These are phyloP conservation scores for Helianthus tuberosus DNA, from an alignment of 129 eudicot genomes.

Conservation along the genomic window DNA sequence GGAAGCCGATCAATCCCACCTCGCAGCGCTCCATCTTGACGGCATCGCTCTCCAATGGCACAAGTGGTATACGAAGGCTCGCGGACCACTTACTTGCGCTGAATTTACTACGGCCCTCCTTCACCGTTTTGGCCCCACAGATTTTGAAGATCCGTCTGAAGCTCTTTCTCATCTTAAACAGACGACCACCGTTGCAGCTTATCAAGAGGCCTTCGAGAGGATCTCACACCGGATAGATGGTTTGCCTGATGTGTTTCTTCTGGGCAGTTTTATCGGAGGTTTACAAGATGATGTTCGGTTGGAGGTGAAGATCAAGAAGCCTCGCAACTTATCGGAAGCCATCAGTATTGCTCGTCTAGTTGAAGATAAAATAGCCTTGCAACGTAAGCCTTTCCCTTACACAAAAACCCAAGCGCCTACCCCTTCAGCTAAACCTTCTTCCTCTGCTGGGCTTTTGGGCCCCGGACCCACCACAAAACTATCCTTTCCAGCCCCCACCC, in stretches of 20 bases:
- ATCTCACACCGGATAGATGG: slow-evolving; percentile 9
- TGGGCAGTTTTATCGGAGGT: background rate
- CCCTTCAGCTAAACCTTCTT: no score
- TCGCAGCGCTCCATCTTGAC: slow-evolving; percentile 9
- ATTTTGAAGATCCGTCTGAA: slow-evolving; percentile 16
- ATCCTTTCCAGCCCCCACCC: no score
- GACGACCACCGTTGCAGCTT: background rate
- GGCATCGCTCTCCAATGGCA: slow-evolving; percentile 20
- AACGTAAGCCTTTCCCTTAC: no score
- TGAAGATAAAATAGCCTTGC: background rate
- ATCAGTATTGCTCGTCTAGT: slow-evolving; percentile 6
- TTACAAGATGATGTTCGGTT: slow-evolving; percentile 13
- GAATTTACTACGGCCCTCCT: slow-evolving; percentile 3
- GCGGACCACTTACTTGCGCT: background rate
- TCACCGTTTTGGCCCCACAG: background rate
- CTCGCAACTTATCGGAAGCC: background rate
- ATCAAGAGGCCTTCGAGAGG: background rate
- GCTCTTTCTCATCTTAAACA: slow-evolving; percentile 10
- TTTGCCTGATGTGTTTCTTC: background rate
- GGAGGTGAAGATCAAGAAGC: slow-evolving; percentile 25
- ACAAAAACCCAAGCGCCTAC: no score
- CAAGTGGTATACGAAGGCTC: background rate
- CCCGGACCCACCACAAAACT: no score
- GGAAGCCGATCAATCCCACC: background rate
- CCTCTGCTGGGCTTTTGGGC: no score